Conservation (phyloP, 2,329 filamentous ascomycete species). For the Thermomyces lanuginosus region DNA sequence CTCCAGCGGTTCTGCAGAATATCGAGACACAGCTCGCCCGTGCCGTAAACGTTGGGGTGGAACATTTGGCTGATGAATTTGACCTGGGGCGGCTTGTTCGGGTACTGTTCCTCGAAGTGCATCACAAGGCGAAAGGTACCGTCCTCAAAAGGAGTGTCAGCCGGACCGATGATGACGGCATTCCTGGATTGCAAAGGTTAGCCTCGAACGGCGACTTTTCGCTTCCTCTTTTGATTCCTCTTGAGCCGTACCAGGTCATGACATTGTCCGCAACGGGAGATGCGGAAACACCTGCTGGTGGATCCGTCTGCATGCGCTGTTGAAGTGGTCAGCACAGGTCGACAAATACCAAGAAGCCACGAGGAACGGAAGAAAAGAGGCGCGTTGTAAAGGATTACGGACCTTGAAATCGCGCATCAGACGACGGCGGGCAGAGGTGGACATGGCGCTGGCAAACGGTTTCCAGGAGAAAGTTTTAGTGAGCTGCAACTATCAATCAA, state of each 20-base stretch:
- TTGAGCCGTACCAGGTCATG: slow-evolving; percentile 21
- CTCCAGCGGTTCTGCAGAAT: slow-evolving; percentile 98
- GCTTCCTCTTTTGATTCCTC: too few relatives aligned
- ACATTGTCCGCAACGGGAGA: slow-evolving; percentile 60
- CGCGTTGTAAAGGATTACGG: slow-evolving; percentile 14
- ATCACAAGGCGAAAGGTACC: slow-evolving; percentile 95
- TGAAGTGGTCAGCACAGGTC: slow-evolving; percentile 5
- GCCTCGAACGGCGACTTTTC: too few relatives aligned
- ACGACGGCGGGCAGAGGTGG: slow-evolving; percentile 83
- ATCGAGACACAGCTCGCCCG: slow-evolving; percentile 87
- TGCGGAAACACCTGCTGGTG: slow-evolving; percentile 87
- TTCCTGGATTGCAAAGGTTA: slow-evolving; percentile 48
- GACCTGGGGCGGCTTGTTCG: slow-evolving; percentile 92
- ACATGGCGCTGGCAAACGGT: slow-evolving; percentile 41
- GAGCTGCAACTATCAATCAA: too few relatives aligned
- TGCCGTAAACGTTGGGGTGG: slow-evolving; percentile 95
- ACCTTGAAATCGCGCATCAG: slow-evolving; percentile 99
- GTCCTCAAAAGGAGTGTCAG: slow-evolving; percentile 95
- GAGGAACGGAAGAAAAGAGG: background rate
- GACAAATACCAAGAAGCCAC: background rate
- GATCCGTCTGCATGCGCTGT: slow-evolving; percentile 97
- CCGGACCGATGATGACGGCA: slow-evolving; percentile 91
- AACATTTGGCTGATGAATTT: slow-evolving; percentile 99
- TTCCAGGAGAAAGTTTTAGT: slow-evolving; percentile 1
- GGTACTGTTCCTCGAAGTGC: slow-evolving; percentile 98